Evolutionary conservation across 257 asterid species (phyloP).

Genomic region (Nicotiana noctiflora): DNA sequence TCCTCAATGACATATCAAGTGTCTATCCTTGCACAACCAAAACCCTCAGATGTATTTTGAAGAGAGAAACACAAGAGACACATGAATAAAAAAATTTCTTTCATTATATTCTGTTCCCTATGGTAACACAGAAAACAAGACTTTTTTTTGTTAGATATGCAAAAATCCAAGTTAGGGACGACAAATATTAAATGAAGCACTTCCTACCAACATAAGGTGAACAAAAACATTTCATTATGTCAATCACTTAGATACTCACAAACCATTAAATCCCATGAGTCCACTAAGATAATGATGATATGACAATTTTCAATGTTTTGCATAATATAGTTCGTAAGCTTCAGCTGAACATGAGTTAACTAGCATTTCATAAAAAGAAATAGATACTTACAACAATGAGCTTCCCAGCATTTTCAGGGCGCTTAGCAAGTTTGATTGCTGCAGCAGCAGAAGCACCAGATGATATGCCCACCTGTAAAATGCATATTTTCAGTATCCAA

Average conservation of each 20-base stretch:
- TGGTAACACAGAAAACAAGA: neutral
- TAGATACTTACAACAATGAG: conserved; percentile 73
- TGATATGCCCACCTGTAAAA: conserved; percentile 75
- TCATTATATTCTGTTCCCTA: neutral
- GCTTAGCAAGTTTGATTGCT: conserved; percentile 65
- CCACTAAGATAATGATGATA: neutral
- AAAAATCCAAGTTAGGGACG: neutral
- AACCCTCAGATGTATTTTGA: neutral
- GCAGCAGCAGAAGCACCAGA: conserved; percentile 96
- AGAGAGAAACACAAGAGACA: neutral
- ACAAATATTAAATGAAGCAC: neutral
- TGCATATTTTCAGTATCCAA: conserved; percentile 7
- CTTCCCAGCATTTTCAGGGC: conserved; percentile 78
- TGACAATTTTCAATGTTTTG: neutral
- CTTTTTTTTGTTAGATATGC: neutral
- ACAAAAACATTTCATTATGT: neutral
- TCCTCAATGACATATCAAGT: neutral
- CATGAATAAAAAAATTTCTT: neutral
- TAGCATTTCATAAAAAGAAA: neutral
- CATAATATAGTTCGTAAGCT: neutral
- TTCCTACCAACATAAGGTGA: neutral
- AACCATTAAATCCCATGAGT: neutral
- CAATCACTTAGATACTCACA: neutral
- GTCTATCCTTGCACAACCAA: neutral
- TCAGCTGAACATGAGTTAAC: neutral